phyloP scores from a whole-genome alignment of 352 stramenopile genomes.

The Phytopythium chamaehyphon region DNA sequence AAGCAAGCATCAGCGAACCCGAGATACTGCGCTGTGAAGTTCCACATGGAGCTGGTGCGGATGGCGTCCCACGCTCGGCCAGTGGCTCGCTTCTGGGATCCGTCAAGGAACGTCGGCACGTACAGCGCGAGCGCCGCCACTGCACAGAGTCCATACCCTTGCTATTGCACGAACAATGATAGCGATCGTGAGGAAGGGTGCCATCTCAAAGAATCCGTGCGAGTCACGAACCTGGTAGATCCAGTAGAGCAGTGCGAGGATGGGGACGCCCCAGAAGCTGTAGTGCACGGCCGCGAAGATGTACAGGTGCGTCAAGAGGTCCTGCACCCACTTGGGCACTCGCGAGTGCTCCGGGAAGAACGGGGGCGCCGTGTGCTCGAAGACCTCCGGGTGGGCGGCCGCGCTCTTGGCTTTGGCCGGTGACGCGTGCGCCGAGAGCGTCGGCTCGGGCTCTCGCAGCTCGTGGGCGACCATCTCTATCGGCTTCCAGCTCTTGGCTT shows the following conservation, averaged over 20 bases:
- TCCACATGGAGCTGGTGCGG: conserved; percentile 27
- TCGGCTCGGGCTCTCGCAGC: neutral
- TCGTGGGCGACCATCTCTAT: conserved; percentile 1
- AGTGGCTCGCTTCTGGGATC: conserved; percentile 29
- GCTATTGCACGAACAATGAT: too few species aligned
- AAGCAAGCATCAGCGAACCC: too few species aligned
- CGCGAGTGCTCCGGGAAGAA: conserved; percentile 22
- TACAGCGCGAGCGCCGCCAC: conserved; percentile 37
- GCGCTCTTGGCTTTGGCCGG: neutral
- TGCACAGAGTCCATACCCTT: conserved; percentile 24
- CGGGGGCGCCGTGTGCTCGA: conserved; percentile 26
- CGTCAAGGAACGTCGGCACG: conserved; percentile 38
- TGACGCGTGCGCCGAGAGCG: neutral
- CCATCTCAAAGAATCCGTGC: too few species aligned
- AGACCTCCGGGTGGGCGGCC: neutral
- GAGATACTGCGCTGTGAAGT: conserved; percentile 29
- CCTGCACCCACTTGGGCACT: conserved; percentile 26
- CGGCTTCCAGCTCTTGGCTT: neutral
- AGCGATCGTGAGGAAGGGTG: too few species aligned
- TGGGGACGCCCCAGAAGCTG: conserved; percentile 30
- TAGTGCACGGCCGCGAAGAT: conserved; percentile 45
- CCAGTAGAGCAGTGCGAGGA: conserved; percentile 29
- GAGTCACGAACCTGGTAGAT: conserved; percentile 30
- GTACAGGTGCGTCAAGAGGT: conserved; percentile 22
- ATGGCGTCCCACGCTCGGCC: conserved; percentile 34